These are phyloP conservation scores for Pythium folliculosum DNA, from an alignment of 352 stramenopile genomes.

Conservation along the genomic window DNA sequence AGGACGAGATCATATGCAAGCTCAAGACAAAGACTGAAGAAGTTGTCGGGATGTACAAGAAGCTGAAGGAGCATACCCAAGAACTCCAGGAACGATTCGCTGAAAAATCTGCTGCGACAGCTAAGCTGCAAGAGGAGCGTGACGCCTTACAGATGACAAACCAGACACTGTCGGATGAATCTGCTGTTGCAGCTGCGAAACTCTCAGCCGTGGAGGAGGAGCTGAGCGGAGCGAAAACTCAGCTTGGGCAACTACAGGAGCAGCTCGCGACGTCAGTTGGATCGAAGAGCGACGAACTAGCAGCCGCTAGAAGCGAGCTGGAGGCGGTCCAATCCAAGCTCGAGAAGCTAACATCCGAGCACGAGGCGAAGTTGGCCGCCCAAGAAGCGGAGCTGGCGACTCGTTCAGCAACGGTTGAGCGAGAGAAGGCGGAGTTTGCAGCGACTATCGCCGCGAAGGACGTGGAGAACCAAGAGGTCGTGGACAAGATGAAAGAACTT, in stretches of 20 bases:
- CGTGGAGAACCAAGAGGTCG: conserved; percentile 36
- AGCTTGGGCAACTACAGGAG: conserved; percentile 7
- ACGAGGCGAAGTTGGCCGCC: neutral
- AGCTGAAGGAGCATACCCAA: conserved; percentile 46
- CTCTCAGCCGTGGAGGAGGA: conserved; percentile 3
- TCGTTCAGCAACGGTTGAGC: neutral
- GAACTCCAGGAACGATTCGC: conserved; percentile 48
- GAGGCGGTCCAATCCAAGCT: neutral
- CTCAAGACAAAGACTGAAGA: conserved; percentile 65
- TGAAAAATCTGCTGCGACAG: conserved; percentile 23
- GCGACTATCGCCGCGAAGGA: conserved; percentile 30
- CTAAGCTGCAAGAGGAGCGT: conserved; percentile 26
- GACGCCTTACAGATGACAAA: conserved; percentile 1
- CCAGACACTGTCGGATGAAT: neutral
- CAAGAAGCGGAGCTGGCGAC: conserved; percentile 6
- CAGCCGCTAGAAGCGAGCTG: neutral
- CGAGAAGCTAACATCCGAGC: neutral
- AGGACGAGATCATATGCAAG: conserved; percentile 54
- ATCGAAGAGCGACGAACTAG: conserved; percentile 10
- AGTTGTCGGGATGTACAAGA: conserved; percentile 64
- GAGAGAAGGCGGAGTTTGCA: conserved; percentile 28
- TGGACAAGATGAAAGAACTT: conserved; percentile 29
- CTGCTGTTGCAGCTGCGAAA: neutral
- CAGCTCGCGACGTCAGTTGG: neutral
- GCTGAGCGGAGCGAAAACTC: neutral